These are phyloP conservation scores for Penicillium psychrosexuale DNA, from an alignment of 2,329 filamentous ascomycete species.

Conservation along the genomic window DNA sequence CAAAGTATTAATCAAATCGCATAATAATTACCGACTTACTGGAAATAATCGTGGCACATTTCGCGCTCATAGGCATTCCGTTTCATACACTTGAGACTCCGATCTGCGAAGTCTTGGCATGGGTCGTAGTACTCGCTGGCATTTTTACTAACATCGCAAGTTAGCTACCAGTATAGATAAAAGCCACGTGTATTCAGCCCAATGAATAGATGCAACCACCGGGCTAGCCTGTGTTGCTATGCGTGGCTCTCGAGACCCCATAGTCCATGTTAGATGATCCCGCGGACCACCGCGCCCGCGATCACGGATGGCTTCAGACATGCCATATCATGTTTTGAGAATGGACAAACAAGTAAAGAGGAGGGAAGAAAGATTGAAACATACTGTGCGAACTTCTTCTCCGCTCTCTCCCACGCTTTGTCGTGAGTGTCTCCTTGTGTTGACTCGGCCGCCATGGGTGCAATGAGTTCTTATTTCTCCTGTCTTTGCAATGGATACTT, in stretches of 20 bases:
- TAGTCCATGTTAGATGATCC: neutral
- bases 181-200: neutral
- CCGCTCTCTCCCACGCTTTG: conserved; percentile 57
- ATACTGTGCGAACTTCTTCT: conserved; percentile 64
- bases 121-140: conserved; percentile 91
- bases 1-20: neutral
- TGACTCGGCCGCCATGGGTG: conserved; percentile 22
- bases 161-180: neutral
- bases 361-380: conserved; percentile 19
- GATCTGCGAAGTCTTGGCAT: conserved; percentile 85
- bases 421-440: conserved; percentile 17
- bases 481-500: neutral
- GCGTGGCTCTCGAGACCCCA: neutral
- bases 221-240: neutral
- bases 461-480: neutral
- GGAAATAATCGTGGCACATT: conserved; percentile 95
- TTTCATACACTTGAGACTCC: conserved; percentile 82
- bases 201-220: neutral
- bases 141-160: conserved; percentile 61
- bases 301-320: neutral
- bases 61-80: conserved; percentile 80
- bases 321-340: neutral
- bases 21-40: conserved; percentile 56
- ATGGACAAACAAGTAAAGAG: neutral
- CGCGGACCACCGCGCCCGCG: too few relatives aligned